Evolutionary conservation across 306 rosid genomes (phyloP), one percentile per base, ranked within the genome.

Genomic region (Cucumis hystrix): DNA sequence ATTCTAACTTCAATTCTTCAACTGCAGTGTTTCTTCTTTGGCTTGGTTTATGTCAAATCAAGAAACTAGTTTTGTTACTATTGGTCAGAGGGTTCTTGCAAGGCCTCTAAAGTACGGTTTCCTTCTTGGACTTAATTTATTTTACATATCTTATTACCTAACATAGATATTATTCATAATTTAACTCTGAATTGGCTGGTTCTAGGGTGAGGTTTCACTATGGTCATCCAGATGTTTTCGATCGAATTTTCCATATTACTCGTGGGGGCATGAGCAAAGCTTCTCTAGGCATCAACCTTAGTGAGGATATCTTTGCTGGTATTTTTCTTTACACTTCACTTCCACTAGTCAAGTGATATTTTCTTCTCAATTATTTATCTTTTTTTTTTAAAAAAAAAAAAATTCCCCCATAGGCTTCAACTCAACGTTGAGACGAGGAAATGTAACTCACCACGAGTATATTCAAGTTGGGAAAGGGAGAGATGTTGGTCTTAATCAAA

Each of bases 41-140:
- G 99, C 97, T 74, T 95, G 99, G 99, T 95, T 95, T 81, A 95
- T 95, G 99, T 95, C 99, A 78, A 95, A 95, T 88, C 99, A 95
- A 87, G 99, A 95, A 83, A 89, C 94, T 70, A 89, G 96, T 81
- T 95, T 95, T 80, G 99, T 95, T 77, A 95, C 99, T 63, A 83
- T 95, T 61, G 99, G 99, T 61, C 99, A 95, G 82, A 88, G 99
- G 83, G 97, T 92, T 84, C 97, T 95, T 62, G 99, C 99, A 84
- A 89, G 97, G 78, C 99, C 99, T 77, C 79, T 95, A 79, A 95
- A 90, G 99, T 95, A 90, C 73, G 99, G 61, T 74, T 74, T 80
- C 63, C 80, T 62, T 76, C 57, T 37, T 49, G 76, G 41, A 80
- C 70, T 83, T 52, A 75, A 47, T 68, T 79, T 58, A 12, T 51